These are phyloP conservation scores for Kwoniella newhampshirensis DNA, from an alignment of 768 basidiomycete species.

Conservation along the genomic window DNA sequence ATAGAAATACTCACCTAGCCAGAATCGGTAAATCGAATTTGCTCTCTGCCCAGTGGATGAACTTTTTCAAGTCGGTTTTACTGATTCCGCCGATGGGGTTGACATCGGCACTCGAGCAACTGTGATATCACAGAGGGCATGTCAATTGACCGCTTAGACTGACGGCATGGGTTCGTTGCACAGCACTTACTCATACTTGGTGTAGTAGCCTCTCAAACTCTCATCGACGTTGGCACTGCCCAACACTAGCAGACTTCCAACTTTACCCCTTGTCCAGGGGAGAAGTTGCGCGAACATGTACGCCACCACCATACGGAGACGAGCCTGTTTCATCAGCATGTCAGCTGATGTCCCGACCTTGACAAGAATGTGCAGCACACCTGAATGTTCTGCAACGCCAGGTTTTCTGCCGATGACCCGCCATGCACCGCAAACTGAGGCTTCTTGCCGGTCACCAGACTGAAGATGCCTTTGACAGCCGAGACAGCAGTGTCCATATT, in stretches of 20 bases:
- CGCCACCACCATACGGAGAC: conserved; percentile 88
- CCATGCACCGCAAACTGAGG: conserved; percentile 83
- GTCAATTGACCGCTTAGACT: background rate
- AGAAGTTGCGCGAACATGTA: conserved; percentile 94
- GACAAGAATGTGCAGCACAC: conserved; percentile 50
- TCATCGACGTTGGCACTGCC: conserved; percentile 99
- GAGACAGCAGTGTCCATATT: conserved; percentile 94
- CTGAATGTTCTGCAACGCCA: conserved; percentile 97
- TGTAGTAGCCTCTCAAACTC: conserved; percentile 92
- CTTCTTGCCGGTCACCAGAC: conserved; percentile 70
- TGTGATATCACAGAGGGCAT: conserved; percentile 1
- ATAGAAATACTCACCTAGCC: conserved; percentile 61
- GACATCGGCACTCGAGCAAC: conserved; percentile 71
- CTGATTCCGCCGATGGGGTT: conserved; percentile 98
- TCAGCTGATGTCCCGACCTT: too few relatives aligned
- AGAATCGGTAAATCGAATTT: conserved; percentile 84
- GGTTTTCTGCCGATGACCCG: conserved; percentile 81
- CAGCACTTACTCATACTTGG: conserved; percentile 82
- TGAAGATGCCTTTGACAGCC: conserved; percentile 77
- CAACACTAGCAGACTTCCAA: conserved; percentile 86
- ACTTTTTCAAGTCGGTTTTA: conserved; percentile 94
- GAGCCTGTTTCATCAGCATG: conserved; percentile 60
- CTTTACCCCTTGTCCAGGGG: conserved; percentile 81
- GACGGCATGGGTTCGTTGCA: too few relatives aligned
- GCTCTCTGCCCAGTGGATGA: conserved; percentile 78